These are phyloP conservation scores for Takashimella tepidaria DNA, from an alignment of 1,284 basidiomycete species.

Conservation along the genomic window DNA sequence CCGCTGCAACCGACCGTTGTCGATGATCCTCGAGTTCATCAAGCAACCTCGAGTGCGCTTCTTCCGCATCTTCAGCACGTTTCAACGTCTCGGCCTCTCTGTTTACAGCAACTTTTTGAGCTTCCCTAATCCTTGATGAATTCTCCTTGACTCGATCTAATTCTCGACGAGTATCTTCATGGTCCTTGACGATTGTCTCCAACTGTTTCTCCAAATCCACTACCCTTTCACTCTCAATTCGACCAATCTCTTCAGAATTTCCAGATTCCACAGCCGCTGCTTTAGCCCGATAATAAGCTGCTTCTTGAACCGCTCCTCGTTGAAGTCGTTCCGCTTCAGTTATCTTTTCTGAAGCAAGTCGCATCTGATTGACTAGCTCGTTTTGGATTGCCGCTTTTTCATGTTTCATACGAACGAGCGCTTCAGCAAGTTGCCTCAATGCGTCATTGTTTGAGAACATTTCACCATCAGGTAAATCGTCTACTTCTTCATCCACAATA, in stretches of 20 bases:
- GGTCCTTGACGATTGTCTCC: slow-evolving; percentile 61
- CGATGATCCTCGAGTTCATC: slow-evolving; percentile 71
- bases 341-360: slow-evolving; percentile 68
- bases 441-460: slow-evolving; percentile 9
- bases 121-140: slow-evolving; percentile 53
- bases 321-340: slow-evolving; percentile 75
- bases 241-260: slow-evolving; percentile 60
- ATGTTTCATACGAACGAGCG: slow-evolving; percentile 76
- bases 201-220: slow-evolving; percentile 75
- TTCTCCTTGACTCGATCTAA: slow-evolving; percentile 70
- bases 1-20: slow-evolving; percentile 58
- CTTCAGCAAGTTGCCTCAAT: slow-evolving; percentile 56
- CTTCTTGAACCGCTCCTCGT: slow-evolving; percentile 80
- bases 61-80: slow-evolving; percentile 77
- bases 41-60: slow-evolving; percentile 64
- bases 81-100: slow-evolving; percentile 72
- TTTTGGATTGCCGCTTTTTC: slow-evolving; percentile 31
- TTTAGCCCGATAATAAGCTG: slow-evolving; percentile 94
- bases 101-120: slow-evolving; percentile 74
- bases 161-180: slow-evolving; percentile 54
- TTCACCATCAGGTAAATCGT: slow-evolving; percentile 17
- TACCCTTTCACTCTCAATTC: slow-evolving; percentile 75
- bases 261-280: slow-evolving; percentile 75
- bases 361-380: slow-evolving; percentile 41
- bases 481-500: slow-evolving; percentile 56